Evolutionary conservation across 148 eudicot genomes (phyloP).

Genomic region (Vaccinium corymbosum): DNA sequence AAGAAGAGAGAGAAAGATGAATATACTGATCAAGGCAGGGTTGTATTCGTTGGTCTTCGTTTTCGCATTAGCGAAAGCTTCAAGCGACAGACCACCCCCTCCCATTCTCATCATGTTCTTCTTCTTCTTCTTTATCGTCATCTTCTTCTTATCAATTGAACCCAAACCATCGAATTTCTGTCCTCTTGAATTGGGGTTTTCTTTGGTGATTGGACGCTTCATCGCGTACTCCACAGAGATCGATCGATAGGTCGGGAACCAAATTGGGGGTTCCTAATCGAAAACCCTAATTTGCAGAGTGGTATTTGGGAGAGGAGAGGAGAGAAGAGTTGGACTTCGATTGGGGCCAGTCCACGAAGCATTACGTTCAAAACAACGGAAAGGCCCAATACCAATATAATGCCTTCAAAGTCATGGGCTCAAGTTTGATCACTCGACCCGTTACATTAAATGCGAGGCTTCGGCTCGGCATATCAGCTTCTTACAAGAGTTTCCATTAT

Average conservation of each 20-base stretch:
- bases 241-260: background rate
- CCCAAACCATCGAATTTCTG: slow-evolving; percentile 21
- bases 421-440: background rate
- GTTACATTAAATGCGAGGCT: background rate
- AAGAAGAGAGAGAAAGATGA: slow-evolving; percentile 5
- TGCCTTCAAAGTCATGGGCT: background rate
- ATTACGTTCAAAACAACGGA: background rate
- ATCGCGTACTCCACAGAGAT: background rate
- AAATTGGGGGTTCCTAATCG: background rate
- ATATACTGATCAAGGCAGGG: slow-evolving; percentile 68
- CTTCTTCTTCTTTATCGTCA: slow-evolving; percentile 24
- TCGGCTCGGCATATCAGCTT: too few species aligned
- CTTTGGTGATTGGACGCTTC: slow-evolving; percentile 22
- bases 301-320: background rate
- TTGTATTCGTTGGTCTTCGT: slow-evolving; percentile 49
- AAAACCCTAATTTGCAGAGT: slow-evolving; percentile 15
- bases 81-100: slow-evolving; percentile 71
- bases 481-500: too few species aligned
- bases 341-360: background rate
- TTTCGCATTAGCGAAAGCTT: slow-evolving; percentile 73
- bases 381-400: background rate
- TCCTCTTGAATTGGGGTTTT: background rate
- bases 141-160: slow-evolving; percentile 27
- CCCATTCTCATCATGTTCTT: slow-evolving; percentile 64
- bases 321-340: background rate